phyloP scores from a whole-genome alignment of 192 early-diverging fungal genomes.

The Chytriomyces confervae region DNA sequence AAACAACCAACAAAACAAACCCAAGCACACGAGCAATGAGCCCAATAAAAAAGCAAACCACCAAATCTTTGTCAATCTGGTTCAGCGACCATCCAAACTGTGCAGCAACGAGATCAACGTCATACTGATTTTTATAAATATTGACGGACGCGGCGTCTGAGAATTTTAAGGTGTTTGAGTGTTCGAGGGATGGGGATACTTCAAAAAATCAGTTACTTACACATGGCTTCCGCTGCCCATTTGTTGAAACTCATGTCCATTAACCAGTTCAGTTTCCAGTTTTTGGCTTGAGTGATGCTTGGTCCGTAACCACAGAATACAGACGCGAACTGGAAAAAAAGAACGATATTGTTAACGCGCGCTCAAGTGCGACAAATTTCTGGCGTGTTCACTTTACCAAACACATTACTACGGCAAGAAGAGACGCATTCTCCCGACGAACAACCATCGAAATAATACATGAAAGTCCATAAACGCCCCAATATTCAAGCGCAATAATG shows the following conservation, averaged over 20 bases:
- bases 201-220: conserved; percentile 23
- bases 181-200: background rate
- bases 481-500: conserved; percentile 49
- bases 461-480: conserved; percentile 55
- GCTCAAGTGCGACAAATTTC: background rate
- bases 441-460: conserved; percentile 47
- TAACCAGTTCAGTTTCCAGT: conserved; percentile 38
- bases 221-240: conserved; percentile 55
- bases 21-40: conserved; percentile 37
- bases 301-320: conserved; percentile 61
- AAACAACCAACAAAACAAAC: conserved; percentile 40
- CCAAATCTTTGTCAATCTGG: conserved; percentile 36
- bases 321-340: conserved; percentile 32
- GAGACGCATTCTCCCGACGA: conserved; percentile 47
- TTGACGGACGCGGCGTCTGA: conserved; percentile 28
- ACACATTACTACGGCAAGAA: conserved; percentile 44
- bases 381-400: conserved; percentile 5
- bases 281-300: conserved; percentile 40
- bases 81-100: conserved; percentile 45
- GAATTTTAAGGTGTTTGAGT: background rate
- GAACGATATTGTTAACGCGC: background rate
- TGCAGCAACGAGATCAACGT: conserved; percentile 28
- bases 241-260: conserved; percentile 51
- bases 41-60: conserved; percentile 47
- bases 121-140: conserved; percentile 39